phyloP scores from a whole-genome alignment of 306 rosid species.

The Pterocarpus santalinus region DNA sequence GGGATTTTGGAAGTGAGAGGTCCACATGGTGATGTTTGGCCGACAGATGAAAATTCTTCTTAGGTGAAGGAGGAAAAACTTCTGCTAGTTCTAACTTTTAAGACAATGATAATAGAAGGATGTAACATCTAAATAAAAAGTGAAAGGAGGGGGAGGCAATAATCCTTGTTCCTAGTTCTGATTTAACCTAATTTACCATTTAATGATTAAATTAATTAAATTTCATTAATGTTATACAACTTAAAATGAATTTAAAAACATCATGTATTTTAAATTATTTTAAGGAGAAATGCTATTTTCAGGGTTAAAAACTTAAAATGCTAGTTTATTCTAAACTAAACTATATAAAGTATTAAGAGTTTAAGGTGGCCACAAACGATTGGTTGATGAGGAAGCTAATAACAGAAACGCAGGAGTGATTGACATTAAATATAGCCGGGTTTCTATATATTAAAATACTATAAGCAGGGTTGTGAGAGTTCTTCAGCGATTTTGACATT shows the following conservation, averaged over 20 bases:
- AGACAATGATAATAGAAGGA: background rate
- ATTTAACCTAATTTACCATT: too few relatives aligned
- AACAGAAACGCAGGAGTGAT: slow-evolving; percentile 30
- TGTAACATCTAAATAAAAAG: slow-evolving; percentile 33
- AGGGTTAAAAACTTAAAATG: background rate
- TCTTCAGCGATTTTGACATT: slow-evolving; percentile 16
- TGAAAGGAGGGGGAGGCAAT: slow-evolving; percentile 40
- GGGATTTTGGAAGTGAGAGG: too few relatives aligned
- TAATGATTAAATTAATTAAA: too few relatives aligned
- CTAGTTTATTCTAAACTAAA: slow-evolving; percentile 14
- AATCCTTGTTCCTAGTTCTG: slow-evolving; percentile 32
- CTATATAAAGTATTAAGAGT: background rate
- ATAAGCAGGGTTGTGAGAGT: slow-evolving; percentile 26
- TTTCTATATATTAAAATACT: slow-evolving; percentile 24
- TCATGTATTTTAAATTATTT: background rate
- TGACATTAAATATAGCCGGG: slow-evolving; percentile 24
- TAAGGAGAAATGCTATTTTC: background rate
- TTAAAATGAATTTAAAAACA: background rate
- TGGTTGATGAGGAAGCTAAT: slow-evolving; percentile 34
- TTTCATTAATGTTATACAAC: too few relatives aligned
- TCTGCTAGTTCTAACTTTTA: background rate
- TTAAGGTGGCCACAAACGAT: slow-evolving; percentile 37
- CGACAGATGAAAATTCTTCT: too few relatives aligned
- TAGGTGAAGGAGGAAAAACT: too few relatives aligned
- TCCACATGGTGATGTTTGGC: too few relatives aligned